Percentiles rank a stretch among this genome's conserved stretches.
Evolutionary conservation across 2,329 filamentous ascomycete genomes (phyloP).

Genomic region (Trichoderma gracile): DNA sequence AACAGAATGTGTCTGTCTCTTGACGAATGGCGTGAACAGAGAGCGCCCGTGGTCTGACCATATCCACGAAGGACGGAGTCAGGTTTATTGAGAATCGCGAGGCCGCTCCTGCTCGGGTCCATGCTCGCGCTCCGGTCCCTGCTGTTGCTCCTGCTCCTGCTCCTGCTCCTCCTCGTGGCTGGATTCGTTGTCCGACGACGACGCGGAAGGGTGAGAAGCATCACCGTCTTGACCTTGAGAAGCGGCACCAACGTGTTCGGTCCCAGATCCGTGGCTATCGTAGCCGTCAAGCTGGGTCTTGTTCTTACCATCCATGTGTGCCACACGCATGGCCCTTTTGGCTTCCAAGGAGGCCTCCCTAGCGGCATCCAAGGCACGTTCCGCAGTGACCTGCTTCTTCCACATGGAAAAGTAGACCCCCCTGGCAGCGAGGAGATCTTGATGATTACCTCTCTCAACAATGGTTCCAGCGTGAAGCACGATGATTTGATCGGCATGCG

Average conservation of each 20-base stretch:
- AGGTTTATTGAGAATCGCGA: conserved; percentile 2
- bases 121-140: background rate
- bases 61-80: background rate
- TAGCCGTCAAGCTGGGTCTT: conserved; percentile 49
- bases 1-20: too few species aligned
- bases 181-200: conserved; percentile 38
- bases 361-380: conserved; percentile 56
- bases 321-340: conserved; percentile 46
- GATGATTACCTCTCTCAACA: conserved; percentile 75
- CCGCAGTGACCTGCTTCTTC: conserved; percentile 82
- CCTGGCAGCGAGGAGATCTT: conserved; percentile 67
- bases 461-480: conserved; percentile 77
- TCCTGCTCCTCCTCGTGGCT: conserved; percentile 21
- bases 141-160: conserved; percentile 3
- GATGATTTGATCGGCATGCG: conserved; percentile 80
- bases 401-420: conserved; percentile 84
- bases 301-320: conserved; percentile 49
- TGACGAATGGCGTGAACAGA: background rate
- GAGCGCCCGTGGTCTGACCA: background rate
- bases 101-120: conserved; percentile 2
- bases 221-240: conserved; percentile 35
- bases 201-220: conserved; percentile 35
- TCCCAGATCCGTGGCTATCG: conserved; percentile 48
- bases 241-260: conserved; percentile 42
- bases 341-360: conserved; percentile 42